Evolutionary conservation across 371 early-diverging fungal genomes (phyloP), one percentile per base, ranked within the genome.

Genomic region (Cokeromyces recurvatus): DNA sequence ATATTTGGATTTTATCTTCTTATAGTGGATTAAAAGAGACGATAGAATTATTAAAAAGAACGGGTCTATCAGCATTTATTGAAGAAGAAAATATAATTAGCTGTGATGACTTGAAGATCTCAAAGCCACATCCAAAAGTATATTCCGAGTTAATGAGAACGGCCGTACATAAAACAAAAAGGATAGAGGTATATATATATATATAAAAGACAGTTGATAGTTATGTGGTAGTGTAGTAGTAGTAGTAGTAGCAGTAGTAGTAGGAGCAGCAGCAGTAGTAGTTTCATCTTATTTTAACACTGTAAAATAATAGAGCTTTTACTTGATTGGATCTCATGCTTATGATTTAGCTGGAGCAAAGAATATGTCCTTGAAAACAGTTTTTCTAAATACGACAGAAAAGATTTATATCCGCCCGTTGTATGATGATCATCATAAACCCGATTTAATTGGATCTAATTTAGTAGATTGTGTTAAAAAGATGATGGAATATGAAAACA

Each of bases 91-190:
- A 53, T 32, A 54, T 62, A 0, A 23, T 58, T 15, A 51, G 65
- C 22, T 71, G 72, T 38, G 72, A 71, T 46, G 61, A 67, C 12
- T 29, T 71, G 25, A 16, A 40, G 9, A 16, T 68, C 3, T 62
- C 72, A 9, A 67, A 63, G 47, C 72, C 72, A 1, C 72, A 71
- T 53, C 68, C 72, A 0, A 67, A 61, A 43, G 68, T 71, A 8
- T 71, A 71, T 39, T 61, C 64, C 6, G 63, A 67, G 29, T 36
- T 64, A 19, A 71, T 71, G 72, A 54, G 72, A 32, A 9, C 53
- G 15, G 52, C 48, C 17, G 65, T 71, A 9, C 65, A 60, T 16
- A 37, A 51, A 23, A 67, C 65, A 20, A 62, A 63, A 34, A 38
- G 57, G 4, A 71, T 71, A 19, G 72, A 71, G 59, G 72, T 65